Conservation (phyloP, 768 basidiomycete genomes). For the Phaffia australis region DNA sequence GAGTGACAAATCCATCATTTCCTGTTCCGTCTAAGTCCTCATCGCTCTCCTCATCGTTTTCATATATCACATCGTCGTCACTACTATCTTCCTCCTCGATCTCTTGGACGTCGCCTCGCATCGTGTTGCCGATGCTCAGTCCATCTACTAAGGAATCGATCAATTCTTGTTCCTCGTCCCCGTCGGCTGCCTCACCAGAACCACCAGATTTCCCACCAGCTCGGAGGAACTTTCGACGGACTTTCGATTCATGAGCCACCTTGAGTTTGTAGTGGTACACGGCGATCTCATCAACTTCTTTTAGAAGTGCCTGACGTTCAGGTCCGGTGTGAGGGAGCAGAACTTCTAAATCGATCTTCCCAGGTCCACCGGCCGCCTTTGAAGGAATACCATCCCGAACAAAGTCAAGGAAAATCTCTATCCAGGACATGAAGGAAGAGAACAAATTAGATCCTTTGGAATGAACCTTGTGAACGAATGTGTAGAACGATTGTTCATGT, state of each 20-base stretch:
- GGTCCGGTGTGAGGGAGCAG: constrained; percentile 70
- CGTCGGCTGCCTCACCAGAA: constrained; percentile 40
- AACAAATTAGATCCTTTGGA: constrained; percentile 91
- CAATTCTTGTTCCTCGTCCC: constrained; percentile 75
- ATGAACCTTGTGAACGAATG: constrained; percentile 96
- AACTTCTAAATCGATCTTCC: constrained; percentile 66
- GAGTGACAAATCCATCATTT: constrained; percentile 28
- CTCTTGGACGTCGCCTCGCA: constrained; percentile 67
- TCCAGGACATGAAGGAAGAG: constrained; percentile 89
- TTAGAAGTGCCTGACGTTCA: constrained; percentile 64
- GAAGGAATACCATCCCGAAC: constrained; percentile 75
- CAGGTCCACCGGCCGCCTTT: constrained; percentile 10
- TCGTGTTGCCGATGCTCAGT: constrained; percentile 68
- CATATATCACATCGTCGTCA: constrained; percentile 25
- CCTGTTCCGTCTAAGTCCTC: constrained; percentile 36
- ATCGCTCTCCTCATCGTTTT: constrained; percentile 34
- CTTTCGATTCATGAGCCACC: constrained; percentile 79
- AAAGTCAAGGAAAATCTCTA: constrained; percentile 83
- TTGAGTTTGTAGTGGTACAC: constrained; percentile 91
- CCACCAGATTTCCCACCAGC: constrained; percentile 28
- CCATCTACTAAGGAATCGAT: constrained; percentile 72
- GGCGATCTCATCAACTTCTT: constrained; percentile 79
- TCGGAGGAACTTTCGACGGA: constrained; percentile 71
- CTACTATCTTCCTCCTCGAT: constrained; percentile 54
- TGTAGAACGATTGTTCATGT: constrained; percentile 91